These are phyloP conservation scores for Flueggea neowawraea DNA, from an alignment of 441 rosid genomes.

Conservation along the genomic window DNA sequence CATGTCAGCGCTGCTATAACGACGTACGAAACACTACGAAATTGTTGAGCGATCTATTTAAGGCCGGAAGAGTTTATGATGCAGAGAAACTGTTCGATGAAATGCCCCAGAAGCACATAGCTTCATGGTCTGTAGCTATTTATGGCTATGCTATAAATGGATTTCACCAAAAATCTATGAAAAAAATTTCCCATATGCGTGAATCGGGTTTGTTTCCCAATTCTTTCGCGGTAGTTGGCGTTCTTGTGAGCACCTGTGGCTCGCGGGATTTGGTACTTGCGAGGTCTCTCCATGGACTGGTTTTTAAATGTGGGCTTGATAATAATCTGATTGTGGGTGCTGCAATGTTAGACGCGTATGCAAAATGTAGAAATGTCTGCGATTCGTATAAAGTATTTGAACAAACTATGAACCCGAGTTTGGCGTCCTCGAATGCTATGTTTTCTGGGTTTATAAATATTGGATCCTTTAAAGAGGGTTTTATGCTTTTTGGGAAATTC, in stretches of 20 bases:
- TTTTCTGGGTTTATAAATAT: constrained; percentile 28
- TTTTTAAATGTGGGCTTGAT: constrained; percentile 25
- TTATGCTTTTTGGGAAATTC: constrained; percentile 21
- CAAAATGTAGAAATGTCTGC: constrained; percentile 25
- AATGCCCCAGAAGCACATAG: constrained; percentile 29
- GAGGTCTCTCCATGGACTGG: constrained; percentile 29
- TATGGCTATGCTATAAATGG: constrained; percentile 41
- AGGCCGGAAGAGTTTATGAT: constrained; percentile 12
- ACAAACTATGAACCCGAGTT: constrained; percentile 24
- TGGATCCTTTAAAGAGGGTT: constrained; percentile 24
- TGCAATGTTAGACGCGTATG: constrained; percentile 34
- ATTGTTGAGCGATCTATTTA: constrained; percentile 3
- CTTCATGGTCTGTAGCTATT: constrained; percentile 34
- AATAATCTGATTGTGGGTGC: constrained; percentile 29
- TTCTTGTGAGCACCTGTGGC: constrained; percentile 28
- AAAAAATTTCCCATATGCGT: constrained; percentile 32
- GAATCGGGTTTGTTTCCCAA: constrained; percentile 25
- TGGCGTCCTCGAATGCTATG: constrained; percentile 35
- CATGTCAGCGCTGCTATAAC: too few relatives aligned
- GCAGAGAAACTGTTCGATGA: constrained; percentile 33
- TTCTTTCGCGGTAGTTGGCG: constrained; percentile 41
- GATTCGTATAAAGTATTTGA: constrained; percentile 28
- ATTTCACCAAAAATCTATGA: constrained; percentile 15
- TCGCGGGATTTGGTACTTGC: constrained; percentile 14
- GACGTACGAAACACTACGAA: too few relatives aligned